phyloP scores from a whole-genome alignment of 768 basidiomycete species.

The Suillus fuscotomentosus region DNA sequence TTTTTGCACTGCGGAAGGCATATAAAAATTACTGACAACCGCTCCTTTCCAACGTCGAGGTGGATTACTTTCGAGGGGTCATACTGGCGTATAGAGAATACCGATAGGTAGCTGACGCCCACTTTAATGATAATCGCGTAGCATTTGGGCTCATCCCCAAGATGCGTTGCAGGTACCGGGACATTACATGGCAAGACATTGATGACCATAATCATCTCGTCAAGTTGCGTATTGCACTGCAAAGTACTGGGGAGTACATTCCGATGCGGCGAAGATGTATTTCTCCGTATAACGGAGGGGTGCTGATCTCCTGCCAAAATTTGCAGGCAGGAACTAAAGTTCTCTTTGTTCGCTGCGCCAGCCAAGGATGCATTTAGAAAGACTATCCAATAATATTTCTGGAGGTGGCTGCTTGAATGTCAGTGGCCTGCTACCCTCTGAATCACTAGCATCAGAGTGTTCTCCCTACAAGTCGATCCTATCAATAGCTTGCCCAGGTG shows the following conservation, averaged over 20 bases:
- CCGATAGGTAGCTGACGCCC: background rate
- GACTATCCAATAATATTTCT: conserved; percentile 22
- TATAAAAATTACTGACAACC: background rate
- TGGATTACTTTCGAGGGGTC: background rate
- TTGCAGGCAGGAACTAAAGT: conserved; percentile 24
- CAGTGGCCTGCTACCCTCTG: background rate
- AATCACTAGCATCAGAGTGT: background rate
- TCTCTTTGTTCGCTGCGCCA: conserved; percentile 19
- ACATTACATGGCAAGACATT: conserved; percentile 10
- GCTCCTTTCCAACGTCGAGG: background rate
- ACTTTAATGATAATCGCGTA: background rate
- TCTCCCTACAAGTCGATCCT: background rate
- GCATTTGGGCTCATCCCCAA: background rate
- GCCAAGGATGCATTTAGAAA: conserved; percentile 16
- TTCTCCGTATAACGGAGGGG: conserved; percentile 25
- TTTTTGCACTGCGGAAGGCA: background rate
- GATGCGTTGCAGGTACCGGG: background rate
- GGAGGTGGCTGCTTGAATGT: conserved; percentile 11
- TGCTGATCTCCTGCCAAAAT: conserved; percentile 22
- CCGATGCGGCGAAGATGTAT: conserved; percentile 22
- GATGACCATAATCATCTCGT: conserved; percentile 13
- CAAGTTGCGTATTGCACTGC: conserved; percentile 7
- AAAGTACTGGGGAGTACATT: conserved; percentile 23
- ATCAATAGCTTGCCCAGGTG: no score
- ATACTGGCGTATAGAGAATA: background rate